Base-by-base conservation (phyloP, 108 stramenopile genomes). In the Parietichytrium sp. region DNA sequence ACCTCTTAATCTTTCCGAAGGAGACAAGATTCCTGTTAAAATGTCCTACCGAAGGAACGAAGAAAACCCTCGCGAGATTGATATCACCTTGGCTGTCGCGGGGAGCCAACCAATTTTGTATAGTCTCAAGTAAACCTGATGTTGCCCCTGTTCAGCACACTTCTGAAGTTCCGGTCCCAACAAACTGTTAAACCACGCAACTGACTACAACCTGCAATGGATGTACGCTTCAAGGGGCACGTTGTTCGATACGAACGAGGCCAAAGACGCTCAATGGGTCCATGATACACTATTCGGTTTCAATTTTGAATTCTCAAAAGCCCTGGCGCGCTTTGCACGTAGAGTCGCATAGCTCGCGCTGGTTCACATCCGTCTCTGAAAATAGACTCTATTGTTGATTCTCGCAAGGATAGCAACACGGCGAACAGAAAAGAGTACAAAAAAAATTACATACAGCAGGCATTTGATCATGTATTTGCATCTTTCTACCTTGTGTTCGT, bases 41-140 rank as follows among this genome's bases (percentile, higher is more conserved):
- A 18, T 84, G 13, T n/a, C 36, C 8, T 84, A 79, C 54, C 10
- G 18, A 8, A 49, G 78, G 2, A 84, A 84, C 29, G 78, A 84
- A 8, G 26, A 52, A 3, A 79, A 79, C 52, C 80, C 50, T n/a
- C 79, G 79, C 54, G 52, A 84, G 18, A 78, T 84, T 20, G 31
- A 36, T 42, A 78, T 84, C 16, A 51, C 45, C 10, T 18, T 55
- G 13, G 29, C 7, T 13, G 80, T 84, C 13, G 83, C 80, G 23
- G 54, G 54, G 29, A 84, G 49, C 27, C n/a, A 45, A n/a, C 26
- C 51, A 29, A 7, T 10, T 4, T n/a, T 31, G 12, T 78, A 82
- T 27, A 61, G 23, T 12, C 47, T 31, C 3, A 61, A 72, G 20
- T 72, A 38, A 45, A 23, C 36, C n/a, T 7, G 12, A 26, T 54